Evolutionary conservation across 352 stramenopile species (phyloP), one percentile per base, ranked within the genome.

Genomic region (Phytophthora brassicae): DNA sequence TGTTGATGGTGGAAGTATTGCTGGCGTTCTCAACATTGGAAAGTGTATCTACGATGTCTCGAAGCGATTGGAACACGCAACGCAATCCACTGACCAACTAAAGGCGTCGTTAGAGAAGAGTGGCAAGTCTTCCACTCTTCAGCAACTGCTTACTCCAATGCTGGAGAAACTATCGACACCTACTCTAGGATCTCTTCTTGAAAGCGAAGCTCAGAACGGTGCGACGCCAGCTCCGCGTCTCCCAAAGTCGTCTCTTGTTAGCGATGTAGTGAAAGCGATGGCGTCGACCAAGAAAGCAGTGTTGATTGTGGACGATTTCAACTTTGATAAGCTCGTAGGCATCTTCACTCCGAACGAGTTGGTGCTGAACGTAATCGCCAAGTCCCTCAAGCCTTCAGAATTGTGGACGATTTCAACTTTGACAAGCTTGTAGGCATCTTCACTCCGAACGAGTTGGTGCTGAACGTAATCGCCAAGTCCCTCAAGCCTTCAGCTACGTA

Each of bases 11-110:
- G 84, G 84, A n/a, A 72, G 68, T 19, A 97, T 99, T 29, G 92
- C 95, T 16, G 97, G 97, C 49, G 76, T 99, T 26, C 72, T 99
- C 26, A 98, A 99, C 77, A 99, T 99, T 77, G 96, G 95, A 14
- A 98, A 98, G 60, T 99, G 97, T 60, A 86, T 99, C 49, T 98
- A 99, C 75, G 97, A 99, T 64, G 97, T 98, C 0, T 99, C 98
- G 3, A 93, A 92, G 65, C 97, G 97, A 6, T 81, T 99, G 3
- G 97, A 99, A 63, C 89, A 94, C 47, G 88, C 84, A 6, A 92
- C 77, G 28, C 68, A 89, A 48, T 94, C 88, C 1, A 94, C 81
- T 3, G 84, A 96, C 44, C 80, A 94, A 59, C 64, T 96, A 13
- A 92, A 94, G 65, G 79, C 84, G 19, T 92, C 83, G 0, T 63